Base-by-base conservation (phyloP, 768 basidiomycete species). In the Suillus subaureus region DNA sequence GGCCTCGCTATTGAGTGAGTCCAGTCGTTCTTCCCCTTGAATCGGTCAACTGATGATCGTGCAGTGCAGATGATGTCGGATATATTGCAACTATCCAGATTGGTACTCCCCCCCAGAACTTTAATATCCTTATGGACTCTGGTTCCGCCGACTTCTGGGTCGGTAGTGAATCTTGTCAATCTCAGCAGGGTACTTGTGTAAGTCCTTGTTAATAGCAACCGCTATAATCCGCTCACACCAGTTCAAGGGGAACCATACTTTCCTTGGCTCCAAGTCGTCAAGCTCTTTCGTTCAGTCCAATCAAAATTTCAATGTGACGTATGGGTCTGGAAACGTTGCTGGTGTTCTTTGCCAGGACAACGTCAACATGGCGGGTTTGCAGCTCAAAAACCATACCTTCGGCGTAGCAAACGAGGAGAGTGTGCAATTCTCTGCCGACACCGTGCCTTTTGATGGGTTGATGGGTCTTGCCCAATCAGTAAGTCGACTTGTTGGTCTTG, bases 391-490 rank as follows among this genome's bases (percentile, higher is more conserved):
- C 4, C 91, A 92, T 74, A 84, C 81, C 0, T 93, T 94, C 67
- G 93, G 93, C 62, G 87, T 88, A 26, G 84, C 90, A 8, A 77
- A 75, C 2, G 45, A 69, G 15, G 93, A 94, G 75, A 87, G 83
- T 58, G 70, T 74, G 0, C 87, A 92, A 40, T 93, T 94, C 77
- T 80, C 87, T 16, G 70, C 72, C 43, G 67, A 81, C 68, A 61
- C 66, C 1, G 80, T 81, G 47, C 79, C 84, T 1, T 92, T 91
- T 67, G 89, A 92, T 72, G 91, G 92, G 18, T 75, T 94, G 43
- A 89, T 93, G 87, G 92, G 92, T 42, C 82, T 92, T 57, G 92
- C 89, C 7, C 81, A 89, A 78, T 89, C 89, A 60, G 89, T 88
- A 67, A 62, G 85, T 79, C 21, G 15, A 43, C 49, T 35, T 74